Percentiles rank a stretch among this genome's conserved stretches.
These are phyloP conservation scores for Modicella reniformis DNA, from an alignment of 371 early-diverging fungal species.

Conservation along the genomic window DNA sequence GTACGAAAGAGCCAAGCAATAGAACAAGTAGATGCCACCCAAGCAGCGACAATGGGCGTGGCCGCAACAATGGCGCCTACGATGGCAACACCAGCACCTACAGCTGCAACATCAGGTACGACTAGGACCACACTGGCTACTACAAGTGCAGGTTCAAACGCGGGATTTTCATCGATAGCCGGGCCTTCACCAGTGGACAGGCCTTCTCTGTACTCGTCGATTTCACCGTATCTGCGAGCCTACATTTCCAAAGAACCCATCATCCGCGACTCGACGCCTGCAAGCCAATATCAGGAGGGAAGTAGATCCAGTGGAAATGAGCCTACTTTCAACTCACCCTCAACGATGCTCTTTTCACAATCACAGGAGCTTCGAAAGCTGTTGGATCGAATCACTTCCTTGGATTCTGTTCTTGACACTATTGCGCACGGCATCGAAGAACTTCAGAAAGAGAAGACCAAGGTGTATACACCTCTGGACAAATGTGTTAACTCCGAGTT, in stretches of 20 bases:
- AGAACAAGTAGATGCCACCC: too few relatives aligned
- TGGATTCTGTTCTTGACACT: slow-evolving; percentile 11
- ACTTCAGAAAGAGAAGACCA: neutral
- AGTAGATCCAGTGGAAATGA: neutral
- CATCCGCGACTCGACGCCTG: neutral
- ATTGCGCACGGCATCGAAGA: slow-evolving; percentile 10
- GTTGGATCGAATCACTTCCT: slow-evolving; percentile 19
- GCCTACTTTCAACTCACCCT: slow-evolving; percentile 4
- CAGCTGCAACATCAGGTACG: too few relatives aligned
- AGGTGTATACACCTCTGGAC: neutral
- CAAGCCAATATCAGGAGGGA: neutral
- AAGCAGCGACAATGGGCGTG: too few relatives aligned
- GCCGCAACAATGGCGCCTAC: too few relatives aligned
- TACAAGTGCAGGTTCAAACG: neutral
- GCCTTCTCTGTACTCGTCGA: neutral
- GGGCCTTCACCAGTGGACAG: neutral
- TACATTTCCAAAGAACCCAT: slow-evolving; percentile 24
- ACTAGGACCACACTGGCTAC: neutral
- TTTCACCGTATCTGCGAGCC: slow-evolving; percentile 20
- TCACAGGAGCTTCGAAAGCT: slow-evolving; percentile 21
- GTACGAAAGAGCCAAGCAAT: too few relatives aligned
- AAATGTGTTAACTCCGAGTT: neutral
- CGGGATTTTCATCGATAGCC: neutral
- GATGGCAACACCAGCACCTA: too few relatives aligned
- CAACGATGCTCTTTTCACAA: slow-evolving; percentile 27